These are phyloP conservation scores for Solanum tarijense DNA, from an alignment of 257 asterid genomes.

Conservation along the genomic window DNA sequence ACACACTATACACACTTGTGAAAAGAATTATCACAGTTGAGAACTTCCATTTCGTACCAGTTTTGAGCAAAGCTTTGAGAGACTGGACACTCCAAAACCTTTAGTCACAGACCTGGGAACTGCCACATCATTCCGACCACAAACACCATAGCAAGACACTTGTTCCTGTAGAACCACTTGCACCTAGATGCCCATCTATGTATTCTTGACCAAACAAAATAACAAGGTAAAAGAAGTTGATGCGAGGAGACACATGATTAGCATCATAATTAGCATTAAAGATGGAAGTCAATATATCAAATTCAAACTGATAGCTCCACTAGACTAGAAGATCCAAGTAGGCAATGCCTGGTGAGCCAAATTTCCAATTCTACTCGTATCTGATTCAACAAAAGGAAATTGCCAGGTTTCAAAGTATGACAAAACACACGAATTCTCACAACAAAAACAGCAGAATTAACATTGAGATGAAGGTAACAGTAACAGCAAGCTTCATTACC, in stretches of 20 bases:
- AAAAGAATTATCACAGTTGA: neutral
- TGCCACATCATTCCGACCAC: neutral
- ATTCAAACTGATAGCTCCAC: neutral
- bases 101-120: neutral
- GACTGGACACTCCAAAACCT: neutral
- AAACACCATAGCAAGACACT: too few species aligned
- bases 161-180: too few species aligned
- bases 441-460: too few species aligned
- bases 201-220: neutral
- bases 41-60: neutral
- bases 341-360: neutral
- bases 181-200: too few species aligned
- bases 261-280: neutral
- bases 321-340: neutral
- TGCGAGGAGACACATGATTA: neutral
- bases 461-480: too few species aligned
- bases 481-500: neutral
- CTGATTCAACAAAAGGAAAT: neutral
- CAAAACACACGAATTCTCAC: neutral
- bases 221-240: neutral
- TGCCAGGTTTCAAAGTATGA: neutral
- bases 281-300: neutral
- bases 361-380: neutral
- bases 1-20: neutral
- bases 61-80: too few species aligned